These are phyloP conservation scores for Cyathus olla DNA, from an alignment of 1,284 basidiomycete species.

Conservation along the genomic window DNA sequence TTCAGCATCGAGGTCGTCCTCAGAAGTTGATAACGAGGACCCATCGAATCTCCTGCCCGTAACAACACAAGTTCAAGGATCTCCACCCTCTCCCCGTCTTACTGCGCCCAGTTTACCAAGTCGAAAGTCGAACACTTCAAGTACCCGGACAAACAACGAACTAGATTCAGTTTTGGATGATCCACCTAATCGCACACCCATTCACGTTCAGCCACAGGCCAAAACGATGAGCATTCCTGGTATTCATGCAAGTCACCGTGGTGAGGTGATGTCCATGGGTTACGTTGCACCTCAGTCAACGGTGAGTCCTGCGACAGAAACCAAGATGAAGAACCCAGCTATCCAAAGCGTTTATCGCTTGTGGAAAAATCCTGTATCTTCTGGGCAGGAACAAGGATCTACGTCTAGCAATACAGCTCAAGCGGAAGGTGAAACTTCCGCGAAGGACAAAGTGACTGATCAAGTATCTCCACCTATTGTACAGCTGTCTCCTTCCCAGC, in stretches of 20 bases:
- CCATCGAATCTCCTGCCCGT: too few relatives aligned
- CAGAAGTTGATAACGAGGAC: too few relatives aligned
- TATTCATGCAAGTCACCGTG: slow-evolving; percentile 82
- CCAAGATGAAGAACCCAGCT: slow-evolving; percentile 59
- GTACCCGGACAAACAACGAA: slow-evolving; percentile 29
- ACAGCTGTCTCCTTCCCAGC: slow-evolving; percentile 55
- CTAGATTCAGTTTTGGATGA: slow-evolving; percentile 20
- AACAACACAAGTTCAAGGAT: too few relatives aligned
- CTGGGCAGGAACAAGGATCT: slow-evolving; percentile 29
- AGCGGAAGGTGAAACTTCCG: slow-evolving; percentile 23
- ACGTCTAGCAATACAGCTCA: too few relatives aligned
- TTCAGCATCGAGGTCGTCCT: not conserved
- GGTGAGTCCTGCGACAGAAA: slow-evolving; percentile 45
- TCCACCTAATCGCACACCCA: slow-evolving; percentile 43
- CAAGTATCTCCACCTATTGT: slow-evolving; percentile 24
- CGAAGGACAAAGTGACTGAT: slow-evolving; percentile 27
- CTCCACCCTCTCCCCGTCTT: slow-evolving; percentile 14
- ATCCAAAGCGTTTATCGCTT: slow-evolving; percentile 77
- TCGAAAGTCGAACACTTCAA: slow-evolving; percentile 34
- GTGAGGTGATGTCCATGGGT: slow-evolving; percentile 84
- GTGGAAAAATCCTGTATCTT: slow-evolving; percentile 63
- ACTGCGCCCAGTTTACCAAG: slow-evolving; percentile 22
- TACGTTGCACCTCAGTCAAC: slow-evolving; percentile 64
- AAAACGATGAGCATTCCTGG: slow-evolving; percentile 85
- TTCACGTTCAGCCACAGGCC: slow-evolving; percentile 79